These are phyloP conservation scores for Aspergillus kassunensis DNA, from an alignment of 495 filamentous ascomycete species.

Conservation along the genomic window DNA sequence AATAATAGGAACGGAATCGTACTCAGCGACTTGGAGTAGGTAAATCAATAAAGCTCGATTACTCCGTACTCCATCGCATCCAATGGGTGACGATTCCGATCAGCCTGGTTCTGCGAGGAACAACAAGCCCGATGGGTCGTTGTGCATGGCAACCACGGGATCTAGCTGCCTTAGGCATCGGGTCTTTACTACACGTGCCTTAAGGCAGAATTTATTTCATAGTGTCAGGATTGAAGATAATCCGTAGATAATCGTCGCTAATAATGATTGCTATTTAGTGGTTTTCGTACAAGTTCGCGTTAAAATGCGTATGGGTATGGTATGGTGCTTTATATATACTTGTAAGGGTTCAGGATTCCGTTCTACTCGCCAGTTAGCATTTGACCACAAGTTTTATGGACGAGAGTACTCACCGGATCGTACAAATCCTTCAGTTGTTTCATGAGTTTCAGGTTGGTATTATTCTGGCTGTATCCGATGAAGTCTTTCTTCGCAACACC, in stretches of 20 bases:
- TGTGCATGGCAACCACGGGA: slow-evolving; percentile 38
- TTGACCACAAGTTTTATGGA: background rate
- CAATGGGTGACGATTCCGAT: slow-evolving; percentile 15
- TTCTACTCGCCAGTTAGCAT: slow-evolving; percentile 51
- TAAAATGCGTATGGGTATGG: too few relatives aligned
- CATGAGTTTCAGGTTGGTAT: slow-evolving; percentile 85
- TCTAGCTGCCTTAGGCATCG: slow-evolving; percentile 22
- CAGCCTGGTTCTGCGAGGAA: slow-evolving; percentile 26
- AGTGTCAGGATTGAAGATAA: too few relatives aligned
- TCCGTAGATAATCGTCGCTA: too few relatives aligned
- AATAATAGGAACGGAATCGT: slow-evolving; percentile 10
- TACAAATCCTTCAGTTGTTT: slow-evolving; percentile 87
- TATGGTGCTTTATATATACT: slow-evolving; percentile 56
- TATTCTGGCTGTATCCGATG: slow-evolving; percentile 86
- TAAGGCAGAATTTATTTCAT: too few relatives aligned
- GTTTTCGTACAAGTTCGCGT: too few relatives aligned
- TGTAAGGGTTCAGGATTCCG: slow-evolving; percentile 93
- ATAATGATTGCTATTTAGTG: background rate
- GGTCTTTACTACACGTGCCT: background rate
- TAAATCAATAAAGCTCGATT: slow-evolving; percentile 12
- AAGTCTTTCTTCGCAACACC: slow-evolving; percentile 92
- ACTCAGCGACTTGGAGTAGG: background rate
- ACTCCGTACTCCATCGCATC: slow-evolving; percentile 13
- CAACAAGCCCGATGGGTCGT: slow-evolving; percentile 37
- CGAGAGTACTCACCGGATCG: slow-evolving; percentile 71